Evolutionary conservation across 192 early-diverging fungal genomes (phyloP).

Genomic region (Umbelopsis sp.): DNA sequence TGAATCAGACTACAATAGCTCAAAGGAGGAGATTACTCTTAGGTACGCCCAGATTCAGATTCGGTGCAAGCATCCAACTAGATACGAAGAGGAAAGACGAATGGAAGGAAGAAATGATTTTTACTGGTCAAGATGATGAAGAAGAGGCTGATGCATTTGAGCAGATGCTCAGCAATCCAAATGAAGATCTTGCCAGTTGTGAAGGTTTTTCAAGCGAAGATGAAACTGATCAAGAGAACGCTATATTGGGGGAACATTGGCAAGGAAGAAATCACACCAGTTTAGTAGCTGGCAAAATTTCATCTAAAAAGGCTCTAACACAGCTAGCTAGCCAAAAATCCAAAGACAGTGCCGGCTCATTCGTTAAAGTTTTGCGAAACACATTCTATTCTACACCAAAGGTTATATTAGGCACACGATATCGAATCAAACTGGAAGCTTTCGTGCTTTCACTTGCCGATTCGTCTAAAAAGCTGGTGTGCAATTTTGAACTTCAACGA

Average conservation of each 20-base stretch:
- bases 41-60: constrained; percentile 32
- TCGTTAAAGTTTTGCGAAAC: constrained; percentile 9
- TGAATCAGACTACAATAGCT: constrained; percentile 20
- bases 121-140: neutral
- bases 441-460: constrained; percentile 20
- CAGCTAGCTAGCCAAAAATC: neutral
- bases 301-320: neutral
- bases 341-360: constrained; percentile 3
- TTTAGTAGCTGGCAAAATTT: neutral
- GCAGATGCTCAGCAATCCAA: neutral
- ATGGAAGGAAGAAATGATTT: constrained; percentile 20
- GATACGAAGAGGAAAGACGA: constrained; percentile 13
- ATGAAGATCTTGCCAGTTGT: constrained; percentile 12
- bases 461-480: constrained; percentile 9
- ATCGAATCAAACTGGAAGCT: constrained; percentile 32
- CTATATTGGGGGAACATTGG: constrained; percentile 6
- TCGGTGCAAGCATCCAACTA: constrained; percentile 24
- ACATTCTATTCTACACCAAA: constrained; percentile 30
- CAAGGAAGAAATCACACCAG: constrained; percentile 5
- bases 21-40: constrained; percentile 24
- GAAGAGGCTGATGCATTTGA: constrained; percentile 5
- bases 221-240: constrained; percentile 7
- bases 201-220: constrained; percentile 3
- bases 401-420: constrained; percentile 27
- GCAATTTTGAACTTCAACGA: constrained; percentile 32